Conservation (phyloP, 352 stramenopile genomes). For the Thalassiosira mediterranea region DNA sequence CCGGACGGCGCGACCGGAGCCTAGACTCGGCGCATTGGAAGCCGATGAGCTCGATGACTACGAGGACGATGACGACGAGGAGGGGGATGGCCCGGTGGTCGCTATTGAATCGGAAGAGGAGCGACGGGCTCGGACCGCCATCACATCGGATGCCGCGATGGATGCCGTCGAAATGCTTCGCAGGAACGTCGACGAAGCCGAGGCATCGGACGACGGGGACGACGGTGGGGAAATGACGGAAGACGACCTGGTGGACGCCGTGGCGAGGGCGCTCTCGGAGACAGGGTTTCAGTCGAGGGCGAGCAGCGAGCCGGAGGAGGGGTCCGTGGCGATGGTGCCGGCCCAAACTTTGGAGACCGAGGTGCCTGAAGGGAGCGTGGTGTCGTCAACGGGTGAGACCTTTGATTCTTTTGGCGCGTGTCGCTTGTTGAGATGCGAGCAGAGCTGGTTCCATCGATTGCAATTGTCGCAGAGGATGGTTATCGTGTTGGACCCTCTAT, state of each 20-base stretch:
- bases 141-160: conserved; percentile 13
- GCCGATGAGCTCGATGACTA: conserved; percentile 7
- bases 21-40: conserved; percentile 31
- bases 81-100: conserved; percentile 12
- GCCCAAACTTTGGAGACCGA: no score
- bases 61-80: conserved; percentile 24
- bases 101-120: conserved; percentile 12
- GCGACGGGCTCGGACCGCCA: neutral
- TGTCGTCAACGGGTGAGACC: no score
- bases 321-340: no score
- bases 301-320: neutral
- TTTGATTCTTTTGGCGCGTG: no score
- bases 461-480: no score
- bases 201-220: conserved; percentile 15
- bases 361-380: no score
- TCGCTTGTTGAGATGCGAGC: conserved; percentile 4
- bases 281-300: conserved; percentile 19
- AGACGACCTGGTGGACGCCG: conserved; percentile 71
- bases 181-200: conserved; percentile 28
- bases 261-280: conserved; percentile 56
- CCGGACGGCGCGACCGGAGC: conserved; percentile 7
- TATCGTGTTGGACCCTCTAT: no score
- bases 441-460: neutral
- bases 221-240: conserved; percentile 54
- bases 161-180: conserved; percentile 42